A percentile compares a stretch with the other conserved stretches of the same genome.
These are phyloP conservation scores for Lipomyces lipofer DNA, from an alignment of 805 yeast species.

Conservation along the genomic window DNA sequence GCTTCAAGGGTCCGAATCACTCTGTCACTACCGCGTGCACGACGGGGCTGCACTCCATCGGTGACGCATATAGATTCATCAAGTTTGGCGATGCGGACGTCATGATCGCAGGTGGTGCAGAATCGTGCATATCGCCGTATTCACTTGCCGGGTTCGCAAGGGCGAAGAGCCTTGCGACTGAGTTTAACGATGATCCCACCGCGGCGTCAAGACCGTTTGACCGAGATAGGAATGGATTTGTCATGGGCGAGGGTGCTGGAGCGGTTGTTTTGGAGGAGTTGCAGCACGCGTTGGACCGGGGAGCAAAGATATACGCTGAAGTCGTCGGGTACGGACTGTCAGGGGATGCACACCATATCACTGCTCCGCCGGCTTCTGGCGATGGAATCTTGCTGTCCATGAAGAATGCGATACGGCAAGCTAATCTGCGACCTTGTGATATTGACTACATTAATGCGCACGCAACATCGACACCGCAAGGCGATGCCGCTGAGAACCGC, in stretches of 20 bases:
- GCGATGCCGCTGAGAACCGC: conserved; percentile 81
- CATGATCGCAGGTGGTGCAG: conserved; percentile 94
- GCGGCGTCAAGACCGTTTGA: conserved; percentile 89
- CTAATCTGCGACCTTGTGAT: conserved; percentile 48
- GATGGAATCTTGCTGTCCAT: conserved; percentile 83
- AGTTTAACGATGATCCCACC: conserved; percentile 59
- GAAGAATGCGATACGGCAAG: conserved; percentile 64
- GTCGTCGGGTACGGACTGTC: conserved; percentile 84
- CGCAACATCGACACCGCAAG: conserved; percentile 89
- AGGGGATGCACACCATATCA: conserved; percentile 90
- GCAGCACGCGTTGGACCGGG: conserved; percentile 69
- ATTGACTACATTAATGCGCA: conserved; percentile 90
- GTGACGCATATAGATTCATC: conserved; percentile 86
- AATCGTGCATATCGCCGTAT: conserved; percentile 80
- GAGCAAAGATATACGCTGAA: conserved; percentile 70
- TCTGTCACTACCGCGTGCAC: conserved; percentile 95
- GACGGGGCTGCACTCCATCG: conserved; percentile 89
- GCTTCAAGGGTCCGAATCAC: conserved; percentile 82
- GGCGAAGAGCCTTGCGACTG: conserved; percentile 74
- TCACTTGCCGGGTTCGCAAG: conserved; percentile 89
- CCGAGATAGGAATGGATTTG: conserved; percentile 75
- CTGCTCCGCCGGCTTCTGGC: conserved; percentile 84
- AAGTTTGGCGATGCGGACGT: conserved; percentile 77
- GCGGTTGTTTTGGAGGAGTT: conserved; percentile 72
- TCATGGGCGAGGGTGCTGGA: conserved; percentile 91